Conservation (phyloP, 1,284 basidiomycete genomes). For the Boletus hoseneyae region DNA sequence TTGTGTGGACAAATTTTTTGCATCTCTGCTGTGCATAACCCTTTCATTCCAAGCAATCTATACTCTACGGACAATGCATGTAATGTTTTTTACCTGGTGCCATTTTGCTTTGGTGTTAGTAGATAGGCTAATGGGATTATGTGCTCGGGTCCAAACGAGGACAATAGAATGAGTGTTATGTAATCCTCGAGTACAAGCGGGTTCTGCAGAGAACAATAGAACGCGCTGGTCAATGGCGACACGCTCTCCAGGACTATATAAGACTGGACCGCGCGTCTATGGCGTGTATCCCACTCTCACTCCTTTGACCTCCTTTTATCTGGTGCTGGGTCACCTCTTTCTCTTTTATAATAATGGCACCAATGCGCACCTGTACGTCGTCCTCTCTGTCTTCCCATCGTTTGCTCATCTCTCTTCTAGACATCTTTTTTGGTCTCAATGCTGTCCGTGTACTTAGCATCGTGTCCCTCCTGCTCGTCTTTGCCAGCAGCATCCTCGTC, state of each 20-base stretch:
- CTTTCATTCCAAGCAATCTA: constrained; percentile 2
- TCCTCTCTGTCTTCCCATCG: neutral
- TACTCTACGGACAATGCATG: constrained; percentile 20
- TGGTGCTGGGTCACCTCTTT: constrained; percentile 33
- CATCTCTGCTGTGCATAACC: constrained; percentile 7
- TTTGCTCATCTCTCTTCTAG: constrained; percentile 34
- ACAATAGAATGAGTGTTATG: constrained; percentile 26
- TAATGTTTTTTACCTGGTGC: constrained; percentile 6
- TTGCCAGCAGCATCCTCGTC: constrained; percentile 78
- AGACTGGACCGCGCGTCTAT: neutral
- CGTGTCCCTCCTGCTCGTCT: constrained; percentile 72
- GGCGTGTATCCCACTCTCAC: constrained; percentile 8
- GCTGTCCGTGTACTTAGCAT: constrained; percentile 75
- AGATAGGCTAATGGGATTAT: constrained; percentile 6
- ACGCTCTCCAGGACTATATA: constrained; percentile 22
- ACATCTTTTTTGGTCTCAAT: constrained; percentile 79
- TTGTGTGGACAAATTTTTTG: constrained; percentile 17
- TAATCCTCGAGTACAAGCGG: constrained; percentile 8
- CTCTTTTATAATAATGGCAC: constrained; percentile 29
- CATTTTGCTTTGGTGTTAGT: constrained; percentile 5
- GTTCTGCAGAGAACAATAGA: constrained; percentile 31
- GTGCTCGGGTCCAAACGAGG: constrained; percentile 14
- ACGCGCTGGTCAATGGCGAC: constrained; percentile 19
- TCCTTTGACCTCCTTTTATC: constrained; percentile 9
- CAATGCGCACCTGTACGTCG: constrained; percentile 39